phyloP scores from a whole-genome alignment of 495 filamentous ascomycete genomes.

The Trichocladium uniseriatum region DNA sequence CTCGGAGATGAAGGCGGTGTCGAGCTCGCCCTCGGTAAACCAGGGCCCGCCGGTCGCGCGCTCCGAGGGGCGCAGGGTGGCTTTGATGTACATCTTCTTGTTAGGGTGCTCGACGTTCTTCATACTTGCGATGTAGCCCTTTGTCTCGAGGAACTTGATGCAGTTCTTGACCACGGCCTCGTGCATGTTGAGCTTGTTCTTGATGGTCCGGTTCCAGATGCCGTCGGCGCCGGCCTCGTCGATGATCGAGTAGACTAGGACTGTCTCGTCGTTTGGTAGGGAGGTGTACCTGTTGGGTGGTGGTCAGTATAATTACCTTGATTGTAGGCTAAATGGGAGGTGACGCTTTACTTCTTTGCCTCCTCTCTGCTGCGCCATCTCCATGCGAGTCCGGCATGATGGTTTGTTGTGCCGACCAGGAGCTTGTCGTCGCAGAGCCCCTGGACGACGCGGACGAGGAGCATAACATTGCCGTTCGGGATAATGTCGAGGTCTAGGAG shows the following conservation, averaged over 20 bases:
- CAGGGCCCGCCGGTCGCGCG: constrained; percentile 87
- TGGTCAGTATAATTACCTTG: not conserved
- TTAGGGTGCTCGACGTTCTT: constrained; percentile 55
- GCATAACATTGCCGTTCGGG: constrained; percentile 46
- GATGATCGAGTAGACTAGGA: constrained; percentile 74
- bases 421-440: constrained; percentile 56
- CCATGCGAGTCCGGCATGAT: constrained; percentile 53
- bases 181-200: constrained; percentile 64
- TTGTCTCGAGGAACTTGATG: constrained; percentile 65
- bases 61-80: constrained; percentile 65
- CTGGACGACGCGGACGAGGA: constrained; percentile 54
- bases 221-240: constrained; percentile 72
- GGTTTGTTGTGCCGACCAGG: constrained; percentile 50
- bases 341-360: constrained; percentile 60
- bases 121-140: constrained; percentile 47
- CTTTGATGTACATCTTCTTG: constrained; percentile 79
- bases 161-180: constrained; percentile 63
- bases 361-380: constrained; percentile 56
- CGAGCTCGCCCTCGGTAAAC: constrained; percentile 73
- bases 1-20: constrained; percentile 72
- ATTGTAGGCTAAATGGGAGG: too few species aligned
- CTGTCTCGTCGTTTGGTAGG: constrained; percentile 57
- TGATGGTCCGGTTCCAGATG: constrained; percentile 78
- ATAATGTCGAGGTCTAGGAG: constrained; percentile 52
- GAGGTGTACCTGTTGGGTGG: constrained; percentile 47